Evolutionary conservation across 805 yeast genomes (phyloP).

Genomic region (Teunomyces tritomae): DNA sequence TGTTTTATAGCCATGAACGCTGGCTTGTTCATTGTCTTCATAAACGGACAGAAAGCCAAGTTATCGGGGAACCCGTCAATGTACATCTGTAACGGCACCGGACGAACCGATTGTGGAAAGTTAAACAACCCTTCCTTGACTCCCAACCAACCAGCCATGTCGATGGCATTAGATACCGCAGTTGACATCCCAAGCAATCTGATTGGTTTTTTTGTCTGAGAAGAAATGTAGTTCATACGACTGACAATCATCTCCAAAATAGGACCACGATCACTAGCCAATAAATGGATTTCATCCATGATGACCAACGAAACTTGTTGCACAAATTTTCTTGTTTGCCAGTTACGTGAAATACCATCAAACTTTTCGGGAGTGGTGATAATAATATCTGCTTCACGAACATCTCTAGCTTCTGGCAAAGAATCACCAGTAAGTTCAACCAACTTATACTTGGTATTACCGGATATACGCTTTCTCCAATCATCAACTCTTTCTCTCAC

Average conservation of each 20-base stretch:
- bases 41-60: conserved; percentile 74
- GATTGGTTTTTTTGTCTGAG: conserved; percentile 58
- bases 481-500: conserved; percentile 83
- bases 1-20: conserved; percentile 90
- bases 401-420: conserved; percentile 65
- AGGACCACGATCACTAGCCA: conserved; percentile 86
- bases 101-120: conserved; percentile 79
- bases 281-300: conserved; percentile 82
- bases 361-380: conserved; percentile 85
- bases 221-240: conserved; percentile 71
- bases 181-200: conserved; percentile 78
- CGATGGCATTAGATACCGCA: conserved; percentile 82
- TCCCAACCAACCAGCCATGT: conserved; percentile 83
- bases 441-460: conserved; percentile 46
- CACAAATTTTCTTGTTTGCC: conserved; percentile 77
- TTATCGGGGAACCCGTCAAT: conserved; percentile 85
- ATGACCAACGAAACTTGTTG: conserved; percentile 72
- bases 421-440: conserved; percentile 86
- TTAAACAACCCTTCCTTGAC: conserved; percentile 73
- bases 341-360: conserved; percentile 83
- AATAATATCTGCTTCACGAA: conserved; percentile 68
- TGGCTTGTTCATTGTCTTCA: conserved; percentile 88
- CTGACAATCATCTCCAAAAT: conserved; percentile 87
- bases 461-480: conserved; percentile 59
- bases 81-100: conserved; percentile 83